Evolutionary conservation across 169 alveolate species (phyloP), one percentile per base, ranked within the genome.

Genomic region (Fabrea salina): DNA sequence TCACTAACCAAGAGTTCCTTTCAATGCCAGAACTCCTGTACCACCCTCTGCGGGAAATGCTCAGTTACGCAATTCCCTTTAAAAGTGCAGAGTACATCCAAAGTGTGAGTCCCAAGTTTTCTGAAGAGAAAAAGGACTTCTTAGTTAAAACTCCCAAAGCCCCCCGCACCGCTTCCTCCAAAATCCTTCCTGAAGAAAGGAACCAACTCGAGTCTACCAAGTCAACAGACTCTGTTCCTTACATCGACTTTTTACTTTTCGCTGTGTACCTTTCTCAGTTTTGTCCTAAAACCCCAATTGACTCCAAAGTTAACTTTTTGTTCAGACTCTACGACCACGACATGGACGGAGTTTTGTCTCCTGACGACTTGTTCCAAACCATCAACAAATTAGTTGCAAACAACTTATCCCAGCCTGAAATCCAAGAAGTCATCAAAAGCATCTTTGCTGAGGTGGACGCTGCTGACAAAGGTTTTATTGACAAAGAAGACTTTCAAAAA

Each of bases 241-340:
- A 68, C 30, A 68, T 68, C 19, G 3, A 37, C 30, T 68, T 68
- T 47, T 11, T 8, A 8, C 66, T n/a, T 30, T 68, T 68, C 44
- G 40, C 64, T 30, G 27, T 19, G n/a, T 68, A 68, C 44, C 27
- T 68, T 11, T 11, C 66, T 37, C 64, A 43, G 11, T 68, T 68
- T 44, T 19, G 78, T 3, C 78, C 78, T n/a, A 68, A 43, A 68
- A 32, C 61, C 13, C 27, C 78, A 8, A 68, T 19, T 41, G 78
- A 68, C 44, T 7, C 41, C n/a, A 68, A 68, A 68, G 13, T 68
- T 64, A 40, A 37, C 2, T 68, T 68, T 68, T 19, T 47, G 11
- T 68, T 68, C 4, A 68, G 32, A 44, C 32, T 68, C 25, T 68
- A n/a, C 27, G 78, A 68, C 35, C 11, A 43, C 44, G 78, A 68